phyloP scores from a whole-genome alignment of 139 green algal species.

The Desmodesmus armatus region DNA sequence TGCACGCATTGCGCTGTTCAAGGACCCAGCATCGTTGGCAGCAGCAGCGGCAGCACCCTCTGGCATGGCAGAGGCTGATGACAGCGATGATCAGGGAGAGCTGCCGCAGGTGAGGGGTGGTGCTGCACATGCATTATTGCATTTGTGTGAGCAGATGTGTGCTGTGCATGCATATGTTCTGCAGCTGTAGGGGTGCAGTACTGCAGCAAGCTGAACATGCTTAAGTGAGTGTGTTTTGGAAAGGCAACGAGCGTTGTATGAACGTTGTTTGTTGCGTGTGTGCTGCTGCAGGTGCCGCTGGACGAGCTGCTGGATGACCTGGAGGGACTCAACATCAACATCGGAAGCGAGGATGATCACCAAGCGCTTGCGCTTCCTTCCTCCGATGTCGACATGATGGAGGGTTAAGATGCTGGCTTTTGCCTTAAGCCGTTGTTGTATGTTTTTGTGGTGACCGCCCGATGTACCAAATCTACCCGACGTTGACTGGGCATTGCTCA shows the following conservation, averaged over 20 bases:
- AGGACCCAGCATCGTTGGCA: constrained; percentile 65
- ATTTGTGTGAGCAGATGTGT: not conserved
- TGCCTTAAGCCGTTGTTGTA: too few relatives aligned
- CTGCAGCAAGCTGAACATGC: too few relatives aligned
- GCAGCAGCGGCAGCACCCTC: constrained; percentile 71
- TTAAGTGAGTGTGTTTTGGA: too few relatives aligned
- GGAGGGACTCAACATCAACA: constrained; percentile 75
- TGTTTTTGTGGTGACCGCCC: too few relatives aligned
- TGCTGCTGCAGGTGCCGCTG: constrained; percentile 85
- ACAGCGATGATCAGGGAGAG: constrained; percentile 66
- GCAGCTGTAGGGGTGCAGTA: not conserved
- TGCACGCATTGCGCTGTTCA: constrained; percentile 59
- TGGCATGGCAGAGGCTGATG: constrained; percentile 35
- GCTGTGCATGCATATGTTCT: not conserved
- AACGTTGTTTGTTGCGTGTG: constrained; percentile 4
- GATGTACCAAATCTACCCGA: too few relatives aligned
- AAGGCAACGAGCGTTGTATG: too few relatives aligned
- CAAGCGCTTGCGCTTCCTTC: constrained; percentile 10
- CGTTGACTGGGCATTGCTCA: too few relatives aligned
- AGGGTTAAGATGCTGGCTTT: too few relatives aligned
- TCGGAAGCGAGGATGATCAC: constrained; percentile 58
- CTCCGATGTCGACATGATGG: constrained; percentile 50
- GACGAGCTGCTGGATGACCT: constrained; percentile 96
- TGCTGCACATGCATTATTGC: not conserved
- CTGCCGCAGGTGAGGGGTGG: constrained; percentile 73